These are phyloP conservation scores for Lindgomyces ingoldianus DNA, from an alignment of 495 filamentous ascomycete species.

Conservation along the genomic window DNA sequence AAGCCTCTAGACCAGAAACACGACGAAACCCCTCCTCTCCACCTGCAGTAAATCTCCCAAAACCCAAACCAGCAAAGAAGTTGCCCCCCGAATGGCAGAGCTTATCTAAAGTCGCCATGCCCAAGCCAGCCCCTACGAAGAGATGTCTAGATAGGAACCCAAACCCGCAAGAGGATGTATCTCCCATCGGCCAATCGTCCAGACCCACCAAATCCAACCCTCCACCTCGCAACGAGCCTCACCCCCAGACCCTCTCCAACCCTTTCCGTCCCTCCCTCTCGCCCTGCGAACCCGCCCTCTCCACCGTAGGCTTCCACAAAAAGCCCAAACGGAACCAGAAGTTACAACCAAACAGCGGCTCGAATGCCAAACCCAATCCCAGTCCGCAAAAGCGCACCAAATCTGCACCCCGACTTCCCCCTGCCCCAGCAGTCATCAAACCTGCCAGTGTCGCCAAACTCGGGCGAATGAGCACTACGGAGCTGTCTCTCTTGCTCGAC, in stretches of 20 bases:
- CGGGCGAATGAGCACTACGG: conserved; percentile 16
- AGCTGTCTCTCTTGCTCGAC: conserved; percentile 20
- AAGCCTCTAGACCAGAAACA: background rate
- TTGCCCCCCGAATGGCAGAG: no score
- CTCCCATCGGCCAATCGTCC: background rate
- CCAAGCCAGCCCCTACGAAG: background rate
- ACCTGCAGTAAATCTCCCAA: conserved; percentile 1
- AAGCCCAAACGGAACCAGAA: background rate
- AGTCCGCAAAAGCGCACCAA: background rate
- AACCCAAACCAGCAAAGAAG: conserved; percentile 3
- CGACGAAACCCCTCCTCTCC: background rate
- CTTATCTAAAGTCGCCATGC: no score
- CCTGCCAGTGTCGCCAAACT: conserved; percentile 13
- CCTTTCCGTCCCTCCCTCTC: background rate
- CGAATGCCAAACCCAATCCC: background rate
- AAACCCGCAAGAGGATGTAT: no score
- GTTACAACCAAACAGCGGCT: conserved; percentile 5
- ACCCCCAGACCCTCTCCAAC: background rate
- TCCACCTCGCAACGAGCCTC: background rate
- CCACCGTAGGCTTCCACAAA: conserved; percentile 22
- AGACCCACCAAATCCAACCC: background rate
- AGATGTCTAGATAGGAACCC: no score
- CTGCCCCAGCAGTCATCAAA: conserved; percentile 7
- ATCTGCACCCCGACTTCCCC: background rate
- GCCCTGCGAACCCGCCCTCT: conserved; percentile 7